Percentiles rank a stretch among this genome's conserved stretches.
phyloP scores from a whole-genome alignment of 2,329 filamentous ascomycete species.

The Clonostachys chloroleuca region DNA sequence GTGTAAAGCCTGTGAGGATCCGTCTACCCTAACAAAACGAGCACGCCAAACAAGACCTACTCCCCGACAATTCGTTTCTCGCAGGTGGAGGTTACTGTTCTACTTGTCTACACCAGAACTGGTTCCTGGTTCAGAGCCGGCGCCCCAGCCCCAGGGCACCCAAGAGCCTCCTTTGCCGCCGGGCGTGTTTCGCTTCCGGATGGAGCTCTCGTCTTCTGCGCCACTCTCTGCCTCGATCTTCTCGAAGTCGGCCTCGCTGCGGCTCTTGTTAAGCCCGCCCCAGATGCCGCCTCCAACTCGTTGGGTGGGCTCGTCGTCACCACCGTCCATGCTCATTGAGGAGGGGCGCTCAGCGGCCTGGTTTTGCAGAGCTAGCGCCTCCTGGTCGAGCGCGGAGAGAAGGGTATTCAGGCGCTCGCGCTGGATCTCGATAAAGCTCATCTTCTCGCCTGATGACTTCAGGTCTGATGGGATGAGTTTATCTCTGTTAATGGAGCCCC shows the following conservation, averaged over 20 bases:
- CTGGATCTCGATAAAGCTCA: constrained; percentile 73
- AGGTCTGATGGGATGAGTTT: constrained; percentile 69
- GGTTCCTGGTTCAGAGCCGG: constrained; percentile 14
- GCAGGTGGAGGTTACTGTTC: constrained; percentile 2
- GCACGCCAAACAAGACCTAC: too few species aligned
- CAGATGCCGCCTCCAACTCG: constrained; percentile 39
- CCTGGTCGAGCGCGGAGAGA: constrained; percentile 72
- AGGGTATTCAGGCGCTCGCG: constrained; percentile 72
- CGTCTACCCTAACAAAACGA: too few species aligned
- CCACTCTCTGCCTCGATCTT: constrained; percentile 76
- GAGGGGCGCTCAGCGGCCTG: constrained; percentile 2
- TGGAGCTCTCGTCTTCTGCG: constrained; percentile 34
- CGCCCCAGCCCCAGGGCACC: constrained; percentile 45
- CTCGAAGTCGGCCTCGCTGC: constrained; percentile 85
- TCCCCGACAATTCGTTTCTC: too few species aligned
- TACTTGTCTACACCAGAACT: constrained; percentile 35
- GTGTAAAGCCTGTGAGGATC: too few species aligned
- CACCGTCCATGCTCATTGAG: constrained; percentile 15
- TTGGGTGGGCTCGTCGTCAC: constrained; percentile 25
- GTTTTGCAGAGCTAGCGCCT: constrained; percentile 59
- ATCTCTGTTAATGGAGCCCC: constrained; percentile 20
- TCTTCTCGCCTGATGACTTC: constrained; percentile 58
- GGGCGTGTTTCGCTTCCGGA: constrained; percentile 22
- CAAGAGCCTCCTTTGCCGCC: constrained; percentile 29
- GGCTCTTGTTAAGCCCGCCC: constrained; percentile 69